Conservation (phyloP, 2,329 filamentous ascomycete genomes). For the Claviceps sorghi region DNA sequence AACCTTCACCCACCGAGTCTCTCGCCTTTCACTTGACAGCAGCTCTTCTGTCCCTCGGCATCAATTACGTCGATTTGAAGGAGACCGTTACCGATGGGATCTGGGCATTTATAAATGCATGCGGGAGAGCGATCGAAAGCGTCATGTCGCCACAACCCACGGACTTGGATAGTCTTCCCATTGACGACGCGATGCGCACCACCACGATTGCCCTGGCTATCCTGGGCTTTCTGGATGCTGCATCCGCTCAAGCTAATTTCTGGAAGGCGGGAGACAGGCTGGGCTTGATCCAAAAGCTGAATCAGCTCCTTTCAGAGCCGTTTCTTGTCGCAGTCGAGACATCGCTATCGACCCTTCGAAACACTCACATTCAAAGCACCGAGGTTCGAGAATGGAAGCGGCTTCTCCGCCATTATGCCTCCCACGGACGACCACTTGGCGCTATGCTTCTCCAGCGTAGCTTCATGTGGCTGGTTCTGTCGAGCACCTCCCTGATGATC, state of each 20-base stretch:
- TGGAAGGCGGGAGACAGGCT: slow-evolving; percentile 67
- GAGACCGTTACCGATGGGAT: slow-evolving; percentile 52
- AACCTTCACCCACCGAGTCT: slow-evolving; percentile 78
- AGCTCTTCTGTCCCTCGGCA: slow-evolving; percentile 68
- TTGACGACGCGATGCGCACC: slow-evolving; percentile 53
- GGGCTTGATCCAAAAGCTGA: slow-evolving; percentile 55
- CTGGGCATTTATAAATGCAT: slow-evolving; percentile 57
- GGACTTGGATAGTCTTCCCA: slow-evolving; percentile 41
- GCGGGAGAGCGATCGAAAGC: slow-evolving; percentile 44
- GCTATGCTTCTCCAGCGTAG: slow-evolving; percentile 83
- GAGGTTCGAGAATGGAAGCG: slow-evolving; percentile 74
- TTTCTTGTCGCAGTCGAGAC: slow-evolving; percentile 81
- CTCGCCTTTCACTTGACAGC: slow-evolving; percentile 65
- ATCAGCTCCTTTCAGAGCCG: slow-evolving; percentile 61
- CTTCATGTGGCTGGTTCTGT: slow-evolving; percentile 72
- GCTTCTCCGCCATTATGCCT: slow-evolving; percentile 69
- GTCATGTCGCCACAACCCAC: slow-evolving; percentile 38
- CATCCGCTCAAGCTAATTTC: slow-evolving; percentile 62
- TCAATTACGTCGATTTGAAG: slow-evolving; percentile 54
- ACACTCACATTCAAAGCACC: slow-evolving; percentile 51
- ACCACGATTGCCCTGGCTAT: slow-evolving; percentile 71
- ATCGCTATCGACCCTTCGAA: slow-evolving; percentile 78
- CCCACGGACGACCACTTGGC: slow-evolving; percentile 65
- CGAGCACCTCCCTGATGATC: slow-evolving; percentile 60
- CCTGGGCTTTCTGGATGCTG: slow-evolving; percentile 79